phyloP scores from a whole-genome alignment of 164 flowering plant genomes.

The Magnolia changhungtana region DNA sequence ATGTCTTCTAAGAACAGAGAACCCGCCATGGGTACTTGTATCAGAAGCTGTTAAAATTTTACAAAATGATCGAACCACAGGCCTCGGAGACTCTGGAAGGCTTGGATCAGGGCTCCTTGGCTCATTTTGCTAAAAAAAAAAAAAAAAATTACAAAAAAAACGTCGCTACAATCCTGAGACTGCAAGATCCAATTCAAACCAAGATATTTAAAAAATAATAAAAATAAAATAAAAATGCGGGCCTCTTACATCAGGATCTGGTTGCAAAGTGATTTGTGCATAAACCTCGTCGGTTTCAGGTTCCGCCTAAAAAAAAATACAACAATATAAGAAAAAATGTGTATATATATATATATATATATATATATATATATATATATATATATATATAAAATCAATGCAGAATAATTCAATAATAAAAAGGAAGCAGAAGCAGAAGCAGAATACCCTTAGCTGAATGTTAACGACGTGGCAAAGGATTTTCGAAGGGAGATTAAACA shows the following conservation, averaged over 20 bases:
- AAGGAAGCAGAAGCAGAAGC: not conserved
- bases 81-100: conserved; percentile 41
- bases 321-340: not conserved
- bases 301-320: conserved; percentile 52
- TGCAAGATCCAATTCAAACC: not conserved
- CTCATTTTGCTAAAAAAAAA: conserved; percentile 55
- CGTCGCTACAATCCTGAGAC: not conserved
- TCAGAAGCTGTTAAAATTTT: conserved; percentile 92
- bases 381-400: not conserved
- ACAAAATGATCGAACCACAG: conserved; percentile 63
- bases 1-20: conserved; percentile 87
- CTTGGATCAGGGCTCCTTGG: conserved; percentile 56
- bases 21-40: conserved; percentile 97
- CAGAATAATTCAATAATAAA: not conserved
- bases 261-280: conserved; percentile 70
- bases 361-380: too few relatives aligned
- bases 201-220: not conserved
- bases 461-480: conserved; percentile 74
- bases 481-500: conserved; percentile 64
- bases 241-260: conserved; percentile 59
- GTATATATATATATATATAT: too few relatives aligned
- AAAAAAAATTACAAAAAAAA: not conserved
- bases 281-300: conserved; percentile 85
- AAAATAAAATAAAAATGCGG: not conserved
- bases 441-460: conserved; percentile 43